phyloP scores from a whole-genome alignment of 495 filamentous ascomycete species.

The Penicillium flavigenum region DNA sequence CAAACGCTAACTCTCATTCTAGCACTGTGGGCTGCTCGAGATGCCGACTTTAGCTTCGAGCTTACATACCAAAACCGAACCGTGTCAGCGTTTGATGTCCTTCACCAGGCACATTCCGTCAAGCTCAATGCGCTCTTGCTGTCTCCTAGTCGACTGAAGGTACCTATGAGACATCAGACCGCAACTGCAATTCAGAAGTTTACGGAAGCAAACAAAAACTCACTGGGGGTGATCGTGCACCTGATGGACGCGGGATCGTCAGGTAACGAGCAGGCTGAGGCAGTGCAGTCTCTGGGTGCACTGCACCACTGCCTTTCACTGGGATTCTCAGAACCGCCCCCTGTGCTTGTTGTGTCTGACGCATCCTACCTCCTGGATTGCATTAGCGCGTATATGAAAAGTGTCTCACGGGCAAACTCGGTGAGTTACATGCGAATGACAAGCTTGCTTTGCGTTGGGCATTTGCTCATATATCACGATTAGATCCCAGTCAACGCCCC shows the following conservation, averaged over 20 bases:
- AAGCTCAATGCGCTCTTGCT: not conserved
- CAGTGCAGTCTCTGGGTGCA: constrained; percentile 2
- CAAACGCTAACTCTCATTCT: not conserved
- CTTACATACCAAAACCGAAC: not conserved
- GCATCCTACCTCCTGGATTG: constrained; percentile 3
- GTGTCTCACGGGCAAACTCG: not conserved
- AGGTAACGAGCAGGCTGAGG: not conserved
- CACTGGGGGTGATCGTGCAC: not conserved
- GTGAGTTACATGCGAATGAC: not conserved
- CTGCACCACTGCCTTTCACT: constrained; percentile 2
- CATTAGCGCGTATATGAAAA: constrained; percentile 3
- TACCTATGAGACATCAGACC: not conserved
- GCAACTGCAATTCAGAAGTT: not conserved
- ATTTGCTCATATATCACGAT: not conserved
- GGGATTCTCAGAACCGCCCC: not conserved
- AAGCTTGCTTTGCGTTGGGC: not conserved
- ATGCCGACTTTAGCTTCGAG: not conserved
- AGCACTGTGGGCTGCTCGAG: not conserved
- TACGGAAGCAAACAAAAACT: not conserved
- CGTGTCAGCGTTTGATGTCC: not conserved
- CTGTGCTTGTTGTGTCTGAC: constrained; percentile 1
- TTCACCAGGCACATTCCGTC: not conserved
- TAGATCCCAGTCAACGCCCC: not conserved
- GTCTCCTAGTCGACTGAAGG: not conserved
- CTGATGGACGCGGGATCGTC: not conserved